Evolutionary conservation across 768 basidiomycete genomes (phyloP), one percentile per base, ranked within the genome.

Genomic region (Auricularia cornea): DNA sequence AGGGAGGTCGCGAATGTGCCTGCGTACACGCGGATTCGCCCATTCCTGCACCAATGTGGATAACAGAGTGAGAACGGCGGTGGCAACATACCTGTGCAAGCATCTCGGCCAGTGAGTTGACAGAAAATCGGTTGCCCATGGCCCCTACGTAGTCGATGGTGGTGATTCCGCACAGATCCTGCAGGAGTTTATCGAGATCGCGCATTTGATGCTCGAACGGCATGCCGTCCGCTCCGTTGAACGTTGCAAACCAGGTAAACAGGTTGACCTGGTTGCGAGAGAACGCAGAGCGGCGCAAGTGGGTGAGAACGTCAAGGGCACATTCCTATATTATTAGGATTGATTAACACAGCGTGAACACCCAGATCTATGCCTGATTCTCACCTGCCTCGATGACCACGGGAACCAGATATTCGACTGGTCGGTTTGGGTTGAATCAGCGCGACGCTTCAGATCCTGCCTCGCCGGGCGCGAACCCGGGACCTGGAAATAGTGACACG

Each of bases 11-110:
- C 59, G 48, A 0, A 79, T 65, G 51, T 75, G 68, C 0, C 66
- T 64, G 0, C 72, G 69, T 12, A 79, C 72, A n/a, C 48, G 28
- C 0, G 76, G 76, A 61, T 79, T 79, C 3, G 73, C 66, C 69
- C 77, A 74, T 69, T 78, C 78, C 76, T 77, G 51, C 26, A 57
- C 16, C 20, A 14, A 20, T 54, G 38, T 23, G 60, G 14, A 30
- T 18, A 23, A 16, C 35, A 44, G 29, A 60, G 32, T 52, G 56
- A 51, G n/a, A 32, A 62, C n/a, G 48, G 32, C 16, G 3, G 26
- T 59, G 40, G 10, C 31, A 41, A 41, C 57, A n/a, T 26, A 73
- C 75, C 69, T 75, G 77, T 1, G 71, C 68, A 33, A 76, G 70
- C 28, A 78, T 72, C 20, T 71, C 61, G 0, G 68, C 31, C 4